These are phyloP conservation scores for Trichoderma sp. DNA, from an alignment of 2,329 filamentous ascomycete genomes.

Conservation along the genomic window DNA sequence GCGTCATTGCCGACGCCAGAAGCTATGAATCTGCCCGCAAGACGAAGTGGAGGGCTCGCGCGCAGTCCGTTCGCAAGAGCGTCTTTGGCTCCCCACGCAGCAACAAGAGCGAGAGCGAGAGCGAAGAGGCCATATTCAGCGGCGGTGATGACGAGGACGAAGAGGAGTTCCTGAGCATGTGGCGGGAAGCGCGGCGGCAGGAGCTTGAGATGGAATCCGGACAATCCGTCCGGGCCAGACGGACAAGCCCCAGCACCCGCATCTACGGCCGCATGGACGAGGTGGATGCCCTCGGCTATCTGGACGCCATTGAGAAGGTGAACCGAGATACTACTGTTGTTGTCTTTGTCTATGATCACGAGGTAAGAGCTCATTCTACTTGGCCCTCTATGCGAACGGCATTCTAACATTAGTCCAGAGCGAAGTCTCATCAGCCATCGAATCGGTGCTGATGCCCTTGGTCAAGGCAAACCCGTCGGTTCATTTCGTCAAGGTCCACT, in stretches of 20 bases:
- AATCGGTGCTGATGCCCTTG: constrained; percentile 75
- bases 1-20: constrained; percentile 82
- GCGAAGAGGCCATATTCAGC: constrained; percentile 49
- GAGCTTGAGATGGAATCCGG: constrained; percentile 71
- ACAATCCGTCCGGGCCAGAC: constrained; percentile 61
- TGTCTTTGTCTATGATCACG: constrained; percentile 88
- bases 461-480: constrained; percentile 71
- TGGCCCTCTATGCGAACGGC: background rate
- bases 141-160: constrained; percentile 62
- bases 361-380: constrained; percentile 59
- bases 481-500: constrained; percentile 89
- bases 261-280: constrained; percentile 78
- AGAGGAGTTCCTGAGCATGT: constrained; percentile 79
- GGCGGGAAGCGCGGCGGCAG: constrained; percentile 78
- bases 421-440: constrained; percentile 75
- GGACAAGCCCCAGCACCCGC: constrained; percentile 75
- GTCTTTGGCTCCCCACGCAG: constrained; percentile 53
- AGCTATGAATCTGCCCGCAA: constrained; percentile 71
- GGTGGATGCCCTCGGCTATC: constrained; percentile 87
- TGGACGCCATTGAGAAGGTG: constrained; percentile 96
- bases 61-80: constrained; percentile 57
- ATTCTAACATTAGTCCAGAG: constrained; percentile 59
- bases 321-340: constrained; percentile 80
- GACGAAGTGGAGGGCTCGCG: constrained; percentile 57
- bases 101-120: constrained; percentile 50